A percentile compares a stretch with the other conserved stretches of the same genome.
phyloP scores from a whole-genome alignment of 345 rosid species.

The Populus tremula region DNA sequence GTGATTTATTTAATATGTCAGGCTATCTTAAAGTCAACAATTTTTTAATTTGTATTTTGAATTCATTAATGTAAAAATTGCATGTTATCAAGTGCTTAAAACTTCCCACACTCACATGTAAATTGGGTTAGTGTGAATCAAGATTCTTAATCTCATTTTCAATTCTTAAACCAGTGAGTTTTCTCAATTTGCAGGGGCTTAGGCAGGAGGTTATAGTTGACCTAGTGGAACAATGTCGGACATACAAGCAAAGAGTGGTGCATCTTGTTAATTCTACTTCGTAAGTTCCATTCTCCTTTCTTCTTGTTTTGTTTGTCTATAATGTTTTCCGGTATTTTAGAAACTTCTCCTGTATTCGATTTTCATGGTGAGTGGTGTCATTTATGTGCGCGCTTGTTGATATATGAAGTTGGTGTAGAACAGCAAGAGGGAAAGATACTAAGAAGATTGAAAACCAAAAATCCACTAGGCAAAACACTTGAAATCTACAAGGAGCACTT shows the following conservation, averaged over 20 bases:
- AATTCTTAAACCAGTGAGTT: not conserved
- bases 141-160: constrained; percentile 8
- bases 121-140: not conserved
- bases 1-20: not conserved
- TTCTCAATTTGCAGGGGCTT: constrained; percentile 57
- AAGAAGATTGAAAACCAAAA: not conserved
- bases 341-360: not conserved
- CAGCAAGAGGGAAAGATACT: not conserved
- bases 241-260: constrained; percentile 95
- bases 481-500: not conserved
- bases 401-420: not conserved
- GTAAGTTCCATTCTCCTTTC: constrained; percentile 47
- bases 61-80: not conserved
- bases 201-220: constrained; percentile 97
- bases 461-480: not conserved
- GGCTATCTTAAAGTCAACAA: not conserved
- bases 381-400: not conserved
- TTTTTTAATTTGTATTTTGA: not conserved
- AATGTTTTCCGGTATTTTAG: not conserved
- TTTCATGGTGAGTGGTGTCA: not conserved
- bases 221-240: constrained; percentile 94
- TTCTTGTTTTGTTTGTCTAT: not conserved
- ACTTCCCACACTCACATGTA: not conserved
- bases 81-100: not conserved
- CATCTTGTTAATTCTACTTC: constrained; percentile 96